Evolutionary conservation across 345 rosid species (phyloP).

Genomic region (Durio zibethinus): DNA sequence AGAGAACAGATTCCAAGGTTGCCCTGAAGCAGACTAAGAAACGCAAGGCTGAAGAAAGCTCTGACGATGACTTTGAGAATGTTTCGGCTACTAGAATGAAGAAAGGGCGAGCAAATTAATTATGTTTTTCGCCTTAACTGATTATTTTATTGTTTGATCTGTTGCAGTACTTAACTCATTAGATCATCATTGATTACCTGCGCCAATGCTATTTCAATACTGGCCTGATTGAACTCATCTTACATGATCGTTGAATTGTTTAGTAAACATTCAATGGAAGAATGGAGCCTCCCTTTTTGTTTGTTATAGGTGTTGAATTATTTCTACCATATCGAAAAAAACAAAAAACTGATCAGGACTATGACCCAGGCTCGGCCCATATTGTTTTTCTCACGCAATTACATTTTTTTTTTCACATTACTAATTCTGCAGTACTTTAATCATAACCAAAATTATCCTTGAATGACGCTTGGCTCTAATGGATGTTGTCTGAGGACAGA

Average conservation of each 20-base stretch:
- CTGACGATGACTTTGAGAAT: slow-evolving; percentile 53
- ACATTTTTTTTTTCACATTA: no score
- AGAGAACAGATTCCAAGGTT: slow-evolving; percentile 35
- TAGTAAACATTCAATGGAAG: not conserved
- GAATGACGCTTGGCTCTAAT: no score
- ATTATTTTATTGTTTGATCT: not conserved
- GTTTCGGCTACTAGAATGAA: slow-evolving; percentile 36
- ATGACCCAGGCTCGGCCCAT: no score
- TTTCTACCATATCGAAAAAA: not conserved
- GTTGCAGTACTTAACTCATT: not conserved
- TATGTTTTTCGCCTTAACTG: not conserved
- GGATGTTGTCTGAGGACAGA: no score
- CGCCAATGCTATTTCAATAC: not conserved
- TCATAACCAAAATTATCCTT: no score
- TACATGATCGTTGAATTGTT: not conserved
- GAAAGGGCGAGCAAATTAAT: slow-evolving; percentile 51
- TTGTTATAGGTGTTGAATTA: not conserved
- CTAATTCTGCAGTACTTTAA: no score
- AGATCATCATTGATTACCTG: not conserved
- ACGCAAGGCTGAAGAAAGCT: slow-evolving; percentile 46
- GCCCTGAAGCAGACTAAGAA: slow-evolving; percentile 45
- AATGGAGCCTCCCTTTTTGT: not conserved
- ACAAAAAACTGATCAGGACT: no score
- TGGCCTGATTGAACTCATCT: not conserved
- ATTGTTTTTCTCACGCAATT: no score